A percentile compares a stretch with the other conserved stretches of the same genome.
Evolutionary conservation across 2,329 filamentous ascomycete species (phyloP).

Genomic region (Cytospora piceae): DNA sequence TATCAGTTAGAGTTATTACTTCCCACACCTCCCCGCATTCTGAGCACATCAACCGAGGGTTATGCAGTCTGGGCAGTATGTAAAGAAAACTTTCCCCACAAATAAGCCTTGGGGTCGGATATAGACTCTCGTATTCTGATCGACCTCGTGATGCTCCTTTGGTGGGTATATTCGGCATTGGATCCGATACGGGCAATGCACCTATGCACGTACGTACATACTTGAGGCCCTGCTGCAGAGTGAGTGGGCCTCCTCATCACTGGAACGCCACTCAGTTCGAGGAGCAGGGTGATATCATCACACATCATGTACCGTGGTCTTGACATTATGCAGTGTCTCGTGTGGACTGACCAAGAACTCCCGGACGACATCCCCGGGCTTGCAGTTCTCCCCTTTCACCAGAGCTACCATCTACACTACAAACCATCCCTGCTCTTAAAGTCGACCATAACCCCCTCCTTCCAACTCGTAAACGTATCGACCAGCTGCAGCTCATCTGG

Average conservation of each 20-base stretch:
- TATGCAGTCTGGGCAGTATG: not conserved
- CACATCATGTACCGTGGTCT: not conserved
- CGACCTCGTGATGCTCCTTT: conserved; percentile 4
- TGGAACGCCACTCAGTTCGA: conserved; percentile 8
- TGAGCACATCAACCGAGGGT: not conserved
- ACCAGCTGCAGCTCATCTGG: conserved; percentile 68
- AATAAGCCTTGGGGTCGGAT: not conserved
- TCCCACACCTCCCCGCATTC: not conserved
- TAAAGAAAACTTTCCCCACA: not conserved
- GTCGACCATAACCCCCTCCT: conserved; percentile 72
- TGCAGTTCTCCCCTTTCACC: not conserved
- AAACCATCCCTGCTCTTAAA: conserved; percentile 47
- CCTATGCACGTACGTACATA: too few species aligned
- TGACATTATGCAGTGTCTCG: not conserved
- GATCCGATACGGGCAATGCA: conserved; percentile 5
- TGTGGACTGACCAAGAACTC: too few species aligned
- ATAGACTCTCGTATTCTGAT: not conserved
- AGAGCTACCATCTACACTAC: not conserved
- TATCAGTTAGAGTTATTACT: not conserved
- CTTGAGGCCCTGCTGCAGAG: not conserved
- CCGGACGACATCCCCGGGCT: not conserved
- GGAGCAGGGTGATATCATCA: conserved; percentile 2
- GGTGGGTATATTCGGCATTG: conserved; percentile 11
- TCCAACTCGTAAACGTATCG: conserved; percentile 75
- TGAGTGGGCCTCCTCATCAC: conserved; percentile 7